These are phyloP conservation scores for Talaromyces liani DNA, from an alignment of 495 filamentous ascomycete genomes.

Conservation along the genomic window DNA sequence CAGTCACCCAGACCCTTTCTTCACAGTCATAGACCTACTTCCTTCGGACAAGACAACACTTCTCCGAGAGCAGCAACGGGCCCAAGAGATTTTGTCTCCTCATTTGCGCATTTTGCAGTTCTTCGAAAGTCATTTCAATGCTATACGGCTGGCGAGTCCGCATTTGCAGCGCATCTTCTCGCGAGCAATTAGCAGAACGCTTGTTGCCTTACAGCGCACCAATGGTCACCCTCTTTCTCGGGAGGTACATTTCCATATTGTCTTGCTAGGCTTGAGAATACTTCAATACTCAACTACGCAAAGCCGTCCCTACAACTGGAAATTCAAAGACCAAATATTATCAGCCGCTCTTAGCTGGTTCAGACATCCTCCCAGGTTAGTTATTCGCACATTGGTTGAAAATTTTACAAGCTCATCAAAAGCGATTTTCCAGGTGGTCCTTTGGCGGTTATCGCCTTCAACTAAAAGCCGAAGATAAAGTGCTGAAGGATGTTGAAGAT, in stretches of 20 bases:
- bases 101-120: constrained; percentile 84
- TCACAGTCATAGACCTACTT: constrained; percentile 82
- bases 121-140: constrained; percentile 88
- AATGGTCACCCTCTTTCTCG: constrained; percentile 77
- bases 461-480: constrained; percentile 80
- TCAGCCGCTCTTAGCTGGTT: constrained; percentile 88
- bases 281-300: constrained; percentile 61
- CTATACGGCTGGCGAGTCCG: constrained; percentile 69
- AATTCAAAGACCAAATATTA: constrained; percentile 79
- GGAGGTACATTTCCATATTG: constrained; percentile 81
- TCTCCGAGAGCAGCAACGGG: constrained; percentile 62
- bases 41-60: constrained; percentile 79
- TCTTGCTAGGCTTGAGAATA: constrained; percentile 74
- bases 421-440: constrained; percentile 57
- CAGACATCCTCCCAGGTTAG: constrained; percentile 58
- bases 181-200: constrained; percentile 66
- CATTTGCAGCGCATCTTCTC: constrained; percentile 75
- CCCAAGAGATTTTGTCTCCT: constrained; percentile 73
- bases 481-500: constrained; percentile 68
- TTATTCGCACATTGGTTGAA: not conserved
- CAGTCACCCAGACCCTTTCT: constrained; percentile 82
- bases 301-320: constrained; percentile 53
- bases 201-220: constrained; percentile 61
- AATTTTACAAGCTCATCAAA: constrained; percentile 10
- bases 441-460: constrained; percentile 92